Percentiles rank a stretch among this genome's conserved stretches.
Evolutionary conservation across 1,284 basidiomycete species (phyloP).

Genomic region (Macrocybe sp.): DNA sequence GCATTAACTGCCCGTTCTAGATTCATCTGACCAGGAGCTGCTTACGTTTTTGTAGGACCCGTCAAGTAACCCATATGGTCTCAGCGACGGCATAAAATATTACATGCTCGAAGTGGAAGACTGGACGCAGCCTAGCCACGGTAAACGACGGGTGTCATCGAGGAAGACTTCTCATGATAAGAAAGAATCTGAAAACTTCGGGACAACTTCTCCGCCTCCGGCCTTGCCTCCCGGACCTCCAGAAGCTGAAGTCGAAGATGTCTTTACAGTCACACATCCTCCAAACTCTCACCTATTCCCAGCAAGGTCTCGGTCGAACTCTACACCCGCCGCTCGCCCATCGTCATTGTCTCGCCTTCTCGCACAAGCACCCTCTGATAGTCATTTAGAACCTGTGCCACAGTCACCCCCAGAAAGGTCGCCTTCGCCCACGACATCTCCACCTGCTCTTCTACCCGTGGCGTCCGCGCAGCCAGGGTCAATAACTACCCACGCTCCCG

Average conservation of each 20-base stretch:
- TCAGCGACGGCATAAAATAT: slow-evolving; percentile 89
- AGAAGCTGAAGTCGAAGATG: slow-evolving; percentile 62
- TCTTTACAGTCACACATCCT: slow-evolving; percentile 54
- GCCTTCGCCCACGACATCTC: slow-evolving; percentile 27
- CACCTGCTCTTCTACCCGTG: slow-evolving; percentile 30
- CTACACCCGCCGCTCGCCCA: slow-evolving; percentile 61
- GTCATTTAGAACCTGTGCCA: slow-evolving; percentile 23
- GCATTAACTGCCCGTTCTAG: slow-evolving; percentile 6
- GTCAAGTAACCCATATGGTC: slow-evolving; percentile 69
- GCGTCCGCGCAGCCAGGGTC: slow-evolving; percentile 26
- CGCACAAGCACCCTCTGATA: slow-evolving; percentile 58
- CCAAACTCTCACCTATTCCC: slow-evolving; percentile 63
- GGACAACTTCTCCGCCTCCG: slow-evolving; percentile 23
- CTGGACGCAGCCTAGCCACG: slow-evolving; percentile 73
- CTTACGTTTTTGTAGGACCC: slow-evolving; percentile 46
- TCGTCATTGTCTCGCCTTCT: slow-evolving; percentile 72
- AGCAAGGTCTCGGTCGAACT: slow-evolving; percentile 56
- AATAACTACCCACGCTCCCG: slow-evolving; percentile 25
- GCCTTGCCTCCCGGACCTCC: slow-evolving; percentile 51
- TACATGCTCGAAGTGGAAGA: slow-evolving; percentile 93
- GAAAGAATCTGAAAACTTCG: slow-evolving; percentile 21
- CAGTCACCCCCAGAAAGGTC: slow-evolving; percentile 18
- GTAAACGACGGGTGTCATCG: slow-evolving; percentile 53
- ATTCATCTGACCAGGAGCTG: not conserved
- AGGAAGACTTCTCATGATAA: slow-evolving; percentile 44